These are phyloP conservation scores for Xylaria sp. DNA, from an alignment of 2,329 filamentous ascomycete species.

Conservation along the genomic window DNA sequence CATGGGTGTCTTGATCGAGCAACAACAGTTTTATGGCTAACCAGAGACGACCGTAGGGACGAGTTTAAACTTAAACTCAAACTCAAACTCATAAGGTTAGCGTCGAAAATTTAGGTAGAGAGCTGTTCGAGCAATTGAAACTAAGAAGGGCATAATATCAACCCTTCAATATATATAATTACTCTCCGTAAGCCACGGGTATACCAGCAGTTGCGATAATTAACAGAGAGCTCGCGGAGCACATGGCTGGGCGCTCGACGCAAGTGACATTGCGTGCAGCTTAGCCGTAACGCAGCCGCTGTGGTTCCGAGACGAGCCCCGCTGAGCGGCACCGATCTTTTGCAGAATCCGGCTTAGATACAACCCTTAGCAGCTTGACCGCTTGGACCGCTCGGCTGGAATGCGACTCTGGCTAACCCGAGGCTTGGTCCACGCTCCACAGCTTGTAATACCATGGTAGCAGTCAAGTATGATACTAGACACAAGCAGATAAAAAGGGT, in stretches of 20 bases:
- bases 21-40: not conserved
- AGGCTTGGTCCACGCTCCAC: not conserved
- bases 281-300: slow-evolving; percentile 17
- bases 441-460: not conserved
- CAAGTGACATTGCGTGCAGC: slow-evolving; percentile 26
- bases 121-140: too few species aligned
- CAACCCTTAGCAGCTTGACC: slow-evolving; percentile 17
- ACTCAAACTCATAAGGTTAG: not conserved
- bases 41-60: not conserved
- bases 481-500: too few species aligned
- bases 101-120: not conserved
- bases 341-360: slow-evolving; percentile 24
- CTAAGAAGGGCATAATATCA: too few species aligned
- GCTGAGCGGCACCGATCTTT: slow-evolving; percentile 22
- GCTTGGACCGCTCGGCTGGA: slow-evolving; percentile 13
- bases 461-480: too few species aligned
- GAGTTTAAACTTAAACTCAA: too few species aligned
- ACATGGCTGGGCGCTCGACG: slow-evolving; percentile 23
- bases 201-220: slow-evolving; percentile 11
- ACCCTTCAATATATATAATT: slow-evolving; percentile 5
- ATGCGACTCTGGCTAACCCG: slow-evolving; percentile 11
- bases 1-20: not conserved
- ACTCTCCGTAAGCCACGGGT: not conserved
- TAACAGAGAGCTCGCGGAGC: not conserved
- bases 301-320: slow-evolving; percentile 22